phyloP scores from a whole-genome alignment of 139 green algal genomes.

The Micractinium sp. region DNA sequence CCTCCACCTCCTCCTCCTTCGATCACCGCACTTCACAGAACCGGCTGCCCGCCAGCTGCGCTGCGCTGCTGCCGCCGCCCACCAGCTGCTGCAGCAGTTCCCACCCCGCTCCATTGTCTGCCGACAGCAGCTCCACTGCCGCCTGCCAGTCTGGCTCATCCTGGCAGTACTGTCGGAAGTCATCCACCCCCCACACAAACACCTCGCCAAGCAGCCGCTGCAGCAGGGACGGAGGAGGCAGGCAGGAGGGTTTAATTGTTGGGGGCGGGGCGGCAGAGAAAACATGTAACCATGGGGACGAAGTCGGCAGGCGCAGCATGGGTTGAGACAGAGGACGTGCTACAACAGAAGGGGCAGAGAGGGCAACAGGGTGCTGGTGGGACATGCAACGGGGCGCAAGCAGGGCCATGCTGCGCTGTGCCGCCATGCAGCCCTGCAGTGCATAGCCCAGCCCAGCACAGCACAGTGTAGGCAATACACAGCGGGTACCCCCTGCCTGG shows the following conservation, averaged over 20 bases:
- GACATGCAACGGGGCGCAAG: too few relatives aligned
- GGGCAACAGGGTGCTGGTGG: not conserved
- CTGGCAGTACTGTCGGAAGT: conserved; percentile 48
- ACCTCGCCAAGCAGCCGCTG: conserved; percentile 45
- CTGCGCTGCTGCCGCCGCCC: conserved; percentile 9
- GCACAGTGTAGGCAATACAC: not conserved
- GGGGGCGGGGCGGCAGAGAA: too few relatives aligned
- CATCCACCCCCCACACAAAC: conserved; percentile 41
- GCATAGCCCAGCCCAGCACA: too few relatives aligned
- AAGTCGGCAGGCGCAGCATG: not conserved
- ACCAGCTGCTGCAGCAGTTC: conserved; percentile 54
- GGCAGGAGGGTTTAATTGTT: not conserved
- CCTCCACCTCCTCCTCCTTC: too few relatives aligned
- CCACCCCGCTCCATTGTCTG: conserved; percentile 58
- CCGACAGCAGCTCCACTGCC: conserved; percentile 57
- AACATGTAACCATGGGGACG: too few relatives aligned
- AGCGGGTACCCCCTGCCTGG: not conserved
- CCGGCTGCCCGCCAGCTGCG: conserved; percentile 17
- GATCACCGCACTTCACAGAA: conserved; percentile 7
- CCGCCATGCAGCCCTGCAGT: too few relatives aligned
- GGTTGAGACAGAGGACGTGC: not conserved
- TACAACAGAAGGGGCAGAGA: not conserved
- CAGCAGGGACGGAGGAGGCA: not conserved
- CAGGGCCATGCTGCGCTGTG: too few relatives aligned
- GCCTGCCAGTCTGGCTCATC: conserved; percentile 43